Conservation (phyloP, 1,284 basidiomycete species). For the Vanrija pseudolonga region DNA sequence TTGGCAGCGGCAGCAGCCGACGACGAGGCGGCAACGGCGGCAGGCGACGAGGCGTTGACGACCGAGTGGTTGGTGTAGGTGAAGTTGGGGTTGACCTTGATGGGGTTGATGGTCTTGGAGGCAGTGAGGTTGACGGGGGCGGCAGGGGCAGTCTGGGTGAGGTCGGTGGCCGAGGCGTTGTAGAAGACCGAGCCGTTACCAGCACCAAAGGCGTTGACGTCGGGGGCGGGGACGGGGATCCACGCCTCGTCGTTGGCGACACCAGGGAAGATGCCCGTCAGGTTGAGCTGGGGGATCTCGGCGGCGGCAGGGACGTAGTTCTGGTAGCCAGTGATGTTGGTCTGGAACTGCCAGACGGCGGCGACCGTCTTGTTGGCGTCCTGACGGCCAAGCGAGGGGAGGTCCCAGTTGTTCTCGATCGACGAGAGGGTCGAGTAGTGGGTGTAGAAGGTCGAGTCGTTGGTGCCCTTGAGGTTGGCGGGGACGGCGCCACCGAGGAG, state of each 20-base stretch:
- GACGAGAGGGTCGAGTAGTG: constrained; percentile 64
- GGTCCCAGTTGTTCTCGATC: constrained; percentile 63
- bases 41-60: constrained; percentile 7
- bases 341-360: constrained; percentile 40
- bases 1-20: not conserved
- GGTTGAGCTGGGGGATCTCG: constrained; percentile 36
- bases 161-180: constrained; percentile 15
- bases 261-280: constrained; percentile 42
- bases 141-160: constrained; percentile 10
- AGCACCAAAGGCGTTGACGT: constrained; percentile 32
- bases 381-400: constrained; percentile 58
- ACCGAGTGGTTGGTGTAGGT: constrained; percentile 12
- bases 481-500: constrained; percentile 59
- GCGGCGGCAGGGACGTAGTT: constrained; percentile 31
- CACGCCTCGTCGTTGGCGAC: constrained; percentile 24
- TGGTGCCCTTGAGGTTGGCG: constrained; percentile 47
- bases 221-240: constrained; percentile 40
- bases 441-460: constrained; percentile 59
- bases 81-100: constrained; percentile 24
- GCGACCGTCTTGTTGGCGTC: constrained; percentile 53
- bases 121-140: constrained; percentile 26
- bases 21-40: constrained; percentile 8
- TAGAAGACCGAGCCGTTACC: constrained; percentile 34
- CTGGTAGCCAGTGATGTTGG: constrained; percentile 23
- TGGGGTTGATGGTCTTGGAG: constrained; percentile 21